phyloP scores from a whole-genome alignment of 1,139 yeast genomes.

The Geotrichum candidum region DNA sequence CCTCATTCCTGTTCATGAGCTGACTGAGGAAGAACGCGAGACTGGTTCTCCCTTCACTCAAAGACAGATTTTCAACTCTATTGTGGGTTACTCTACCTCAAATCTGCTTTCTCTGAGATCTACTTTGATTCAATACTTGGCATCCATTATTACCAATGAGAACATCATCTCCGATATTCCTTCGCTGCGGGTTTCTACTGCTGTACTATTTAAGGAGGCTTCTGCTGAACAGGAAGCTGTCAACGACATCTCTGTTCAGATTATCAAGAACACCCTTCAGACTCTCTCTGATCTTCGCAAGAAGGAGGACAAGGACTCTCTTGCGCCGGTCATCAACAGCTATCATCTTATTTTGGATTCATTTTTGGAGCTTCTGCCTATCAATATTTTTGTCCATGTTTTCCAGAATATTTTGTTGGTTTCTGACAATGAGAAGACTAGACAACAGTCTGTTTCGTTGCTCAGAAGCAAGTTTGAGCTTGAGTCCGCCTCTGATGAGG shows the following conservation, averaged over 20 bases:
- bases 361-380: slow-evolving; percentile 65
- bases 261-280: slow-evolving; percentile 22
- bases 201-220: slow-evolving; percentile 16
- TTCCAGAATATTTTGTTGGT: slow-evolving; percentile 48
- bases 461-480: slow-evolving; percentile 63
- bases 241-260: slow-evolving; percentile 20
- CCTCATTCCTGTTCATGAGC: slow-evolving; percentile 28
- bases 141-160: slow-evolving; percentile 28
- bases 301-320: background rate
- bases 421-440: slow-evolving; percentile 27
- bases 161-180: slow-evolving; percentile 29
- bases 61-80: slow-evolving; percentile 60
- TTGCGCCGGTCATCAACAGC: slow-evolving; percentile 9
- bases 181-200: slow-evolving; percentile 28
- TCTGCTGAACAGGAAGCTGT: slow-evolving; percentile 18
- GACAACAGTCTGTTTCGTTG: slow-evolving; percentile 42
- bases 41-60: slow-evolving; percentile 36
- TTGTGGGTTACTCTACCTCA: slow-evolving; percentile 47
- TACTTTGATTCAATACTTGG: slow-evolving; percentile 45
- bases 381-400: slow-evolving; percentile 62
- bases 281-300: slow-evolving; percentile 11
- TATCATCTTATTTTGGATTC: slow-evolving; percentile 50
- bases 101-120: slow-evolving; percentile 46
- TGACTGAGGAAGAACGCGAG: slow-evolving; percentile 33
- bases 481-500: slow-evolving; percentile 30